Evolutionary conservation across 352 stramenopile genomes (phyloP).

Genomic region (Phytopythium oedochilum): DNA sequence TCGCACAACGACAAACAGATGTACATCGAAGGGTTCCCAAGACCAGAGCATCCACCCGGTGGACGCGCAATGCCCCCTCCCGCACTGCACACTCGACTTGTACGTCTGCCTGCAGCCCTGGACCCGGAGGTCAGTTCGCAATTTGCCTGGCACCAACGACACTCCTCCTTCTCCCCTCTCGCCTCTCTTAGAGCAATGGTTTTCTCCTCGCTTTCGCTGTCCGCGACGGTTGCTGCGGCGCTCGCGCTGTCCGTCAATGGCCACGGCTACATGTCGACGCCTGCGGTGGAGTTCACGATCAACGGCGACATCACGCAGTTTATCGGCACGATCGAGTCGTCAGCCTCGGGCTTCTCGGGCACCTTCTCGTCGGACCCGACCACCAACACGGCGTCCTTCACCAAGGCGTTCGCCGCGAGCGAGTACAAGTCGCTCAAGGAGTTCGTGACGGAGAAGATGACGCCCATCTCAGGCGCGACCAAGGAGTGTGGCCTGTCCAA

Average conservation of each 20-base stretch:
- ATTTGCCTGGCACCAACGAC: background rate
- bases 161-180: too few species aligned
- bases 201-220: background rate
- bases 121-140: background rate
- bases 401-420: constrained; percentile 12
- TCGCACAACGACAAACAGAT: too few species aligned
- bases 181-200: background rate
- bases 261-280: constrained; percentile 30
- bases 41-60: too few species aligned
- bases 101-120: too few species aligned
- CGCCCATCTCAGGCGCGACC: constrained; percentile 3
- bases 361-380: constrained; percentile 18
- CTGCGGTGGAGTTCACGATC: constrained; percentile 18
- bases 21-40: too few species aligned
- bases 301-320: constrained; percentile 33
- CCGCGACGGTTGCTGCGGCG: background rate
- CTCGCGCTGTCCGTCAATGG: constrained; percentile 10
- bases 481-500: constrained; percentile 22
- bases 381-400: constrained; percentile 13
- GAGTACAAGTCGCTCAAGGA: constrained; percentile 20
- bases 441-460: constrained; percentile 13
- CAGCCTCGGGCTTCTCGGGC: constrained; percentile 16
- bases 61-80: background rate
- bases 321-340: constrained; percentile 30
- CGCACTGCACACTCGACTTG: too few species aligned